Base-by-base conservation (phyloP, 768 basidiomycete genomes). In the Mrakia frigida region DNA sequence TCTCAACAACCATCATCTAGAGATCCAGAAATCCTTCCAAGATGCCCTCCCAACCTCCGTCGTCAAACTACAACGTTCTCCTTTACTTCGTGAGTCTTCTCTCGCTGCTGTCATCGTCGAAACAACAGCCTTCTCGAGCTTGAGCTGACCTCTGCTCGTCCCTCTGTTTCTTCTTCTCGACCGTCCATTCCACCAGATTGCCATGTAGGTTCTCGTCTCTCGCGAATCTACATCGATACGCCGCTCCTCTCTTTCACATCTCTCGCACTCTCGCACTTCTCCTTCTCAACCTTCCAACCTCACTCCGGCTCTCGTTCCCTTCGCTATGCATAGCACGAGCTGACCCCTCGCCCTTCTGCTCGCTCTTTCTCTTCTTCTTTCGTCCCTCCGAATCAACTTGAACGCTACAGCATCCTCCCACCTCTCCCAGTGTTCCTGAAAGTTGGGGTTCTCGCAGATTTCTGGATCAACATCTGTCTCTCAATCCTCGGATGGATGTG, bases 371-470 rank as follows among this genome's bases (percentile, higher is more conserved):
- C 10, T 18, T 5, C 50, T 3, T 52, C 16, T 3, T 9, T 23
- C 50, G 6, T 52, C 50, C 6, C 50, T 18, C 23, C 50, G 9
- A 7, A 18, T 18, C 50, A 3, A 5, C 23, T 23, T 14, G 43
- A 46, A 46, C 61, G 13, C 21, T 11, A 6, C 37, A 68, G 65
- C 37, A 21, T 68, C 23, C 13, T 68, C 21, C 65, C 65, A 25
- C 65, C 65, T 68, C 65, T 68, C 18, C 65, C 65, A 3, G 65
- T 68, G 4, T 68, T 68, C 25, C 35, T 68, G 21, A 68, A 68
- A 39, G 23, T 23, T 0, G 65, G 65, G 6, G 3, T 39, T 18
- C 35, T 39, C 37, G 65, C 37, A 1, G 65, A 68, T 18, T 41
- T 68, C 25, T 41, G 35, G 35, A 41, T 68, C 37, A 68, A 68